Conservation (phyloP, 768 basidiomycete species). For the Suillus americanus region DNA sequence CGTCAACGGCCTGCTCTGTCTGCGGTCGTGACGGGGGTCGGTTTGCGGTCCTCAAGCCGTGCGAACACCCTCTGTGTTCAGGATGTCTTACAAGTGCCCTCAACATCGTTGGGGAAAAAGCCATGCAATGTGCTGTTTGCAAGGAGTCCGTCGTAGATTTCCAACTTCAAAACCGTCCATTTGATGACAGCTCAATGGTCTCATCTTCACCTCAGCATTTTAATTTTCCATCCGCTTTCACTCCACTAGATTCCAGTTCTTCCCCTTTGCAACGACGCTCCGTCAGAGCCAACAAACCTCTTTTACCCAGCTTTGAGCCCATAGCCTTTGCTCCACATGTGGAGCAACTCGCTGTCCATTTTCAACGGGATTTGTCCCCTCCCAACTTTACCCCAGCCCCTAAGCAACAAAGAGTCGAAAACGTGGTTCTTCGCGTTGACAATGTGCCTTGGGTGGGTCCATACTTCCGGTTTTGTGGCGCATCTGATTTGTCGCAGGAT, state of each 20-base stretch:
- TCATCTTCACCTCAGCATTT: constrained; percentile 12
- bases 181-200: constrained; percentile 24
- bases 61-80: constrained; percentile 75
- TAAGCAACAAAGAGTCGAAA: constrained; percentile 31
- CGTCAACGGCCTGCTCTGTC: constrained; percentile 53
- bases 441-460: constrained; percentile 83
- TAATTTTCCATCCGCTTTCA: constrained; percentile 12
- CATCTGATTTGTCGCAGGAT: constrained; percentile 47
- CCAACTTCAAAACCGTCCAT: constrained; percentile 38
- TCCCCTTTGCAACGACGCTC: constrained; percentile 27
- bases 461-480: constrained; percentile 12
- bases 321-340: constrained; percentile 30
- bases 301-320: constrained; percentile 29
- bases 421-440: constrained; percentile 76
- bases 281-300: constrained; percentile 23
- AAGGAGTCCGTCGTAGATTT: constrained; percentile 70
- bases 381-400: constrained; percentile 7
- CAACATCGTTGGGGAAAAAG: constrained; percentile 89
- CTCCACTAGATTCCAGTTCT: constrained; percentile 14
- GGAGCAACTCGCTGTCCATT: constrained; percentile 31
- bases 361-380: constrained; percentile 14
- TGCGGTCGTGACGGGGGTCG: constrained; percentile 49
- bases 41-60: constrained; percentile 72
- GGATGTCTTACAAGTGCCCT: constrained; percentile 81
- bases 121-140: constrained; percentile 84